Percentiles rank a stretch among this genome's conserved stretches.
These are phyloP conservation scores for Candida anutae DNA, from an alignment of 1,139 yeast species.

Conservation along the genomic window DNA sequence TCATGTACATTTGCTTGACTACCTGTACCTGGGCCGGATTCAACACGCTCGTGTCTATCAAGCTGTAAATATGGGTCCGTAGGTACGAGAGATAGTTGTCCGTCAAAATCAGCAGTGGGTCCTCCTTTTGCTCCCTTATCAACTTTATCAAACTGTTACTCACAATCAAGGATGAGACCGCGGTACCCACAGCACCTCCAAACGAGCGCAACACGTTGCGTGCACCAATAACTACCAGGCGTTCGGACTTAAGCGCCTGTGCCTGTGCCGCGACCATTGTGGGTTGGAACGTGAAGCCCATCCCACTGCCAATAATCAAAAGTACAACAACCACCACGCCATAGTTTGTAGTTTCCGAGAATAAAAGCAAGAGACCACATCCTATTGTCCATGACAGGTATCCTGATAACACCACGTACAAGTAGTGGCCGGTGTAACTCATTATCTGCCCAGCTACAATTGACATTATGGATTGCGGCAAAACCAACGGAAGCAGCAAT, in stretches of 20 bases:
- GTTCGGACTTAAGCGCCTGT: constrained; percentile 12
- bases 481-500: constrained; percentile 11
- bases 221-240: constrained; percentile 15
- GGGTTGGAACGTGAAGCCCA: constrained; percentile 17
- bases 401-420: constrained; percentile 9
- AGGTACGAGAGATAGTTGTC: constrained; percentile 7
- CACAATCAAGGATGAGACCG: constrained; percentile 12
- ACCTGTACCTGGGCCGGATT: constrained; percentile 6
- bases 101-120: constrained; percentile 4
- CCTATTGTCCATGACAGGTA: constrained; percentile 11
- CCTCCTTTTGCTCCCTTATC: constrained; percentile 5
- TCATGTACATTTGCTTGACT: constrained; percentile 12
- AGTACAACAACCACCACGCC: constrained; percentile 11
- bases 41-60: constrained; percentile 7
- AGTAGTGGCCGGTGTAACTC: constrained; percentile 12
- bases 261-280: constrained; percentile 18
- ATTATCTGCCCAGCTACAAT: constrained; percentile 12
- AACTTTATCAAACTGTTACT: constrained; percentile 11
- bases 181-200: constrained; percentile 17
- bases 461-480: constrained; percentile 11
- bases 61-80: constrained; percentile 10
- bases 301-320: constrained; percentile 12
- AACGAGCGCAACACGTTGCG: constrained; percentile 15
- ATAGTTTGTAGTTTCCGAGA: constrained; percentile 7
- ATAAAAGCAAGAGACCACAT: constrained; percentile 9